Evolutionary conservation across 495 filamentous ascomycete genomes (phyloP), one percentile per base, ranked within the genome.

Genomic region (Haplographium delicatum): DNA sequence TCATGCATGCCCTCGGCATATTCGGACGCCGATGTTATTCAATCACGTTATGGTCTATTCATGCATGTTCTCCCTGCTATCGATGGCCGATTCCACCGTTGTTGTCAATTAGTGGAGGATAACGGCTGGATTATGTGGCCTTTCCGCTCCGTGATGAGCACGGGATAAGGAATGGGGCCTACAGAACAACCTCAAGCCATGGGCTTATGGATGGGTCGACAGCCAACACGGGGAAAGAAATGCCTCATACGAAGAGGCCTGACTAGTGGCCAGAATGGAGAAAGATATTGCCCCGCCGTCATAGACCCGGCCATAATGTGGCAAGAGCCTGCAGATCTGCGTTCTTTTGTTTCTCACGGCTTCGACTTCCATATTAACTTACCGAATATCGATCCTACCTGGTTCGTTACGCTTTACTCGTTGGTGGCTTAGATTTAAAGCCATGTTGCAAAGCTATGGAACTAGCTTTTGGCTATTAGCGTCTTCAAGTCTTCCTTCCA

Each of bases 31-130:
- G 10, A 27, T 8, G 33, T 27, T 24, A 30, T 41, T 39, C 33
- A 44, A 52, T 59, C 60, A 62, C 59, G 49, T 62, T 62, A 59
- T 54, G 38, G 49, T 22, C 20, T 47, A 34, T 30, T n/a, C 10
- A 53, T 51, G 53, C 51, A 59, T 34, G 11, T 19, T 50, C 35
- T 44, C 33, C 39, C 19, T 50, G 43, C 18, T 47, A 35, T 27
- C 25, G 8, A 25, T 13, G 47, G 20, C 37, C 25, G 50, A n/a
- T n/a, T n/a, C 19, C 42, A 39, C 30, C 24, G 37, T 50, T 34
- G n/a, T 10, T 24, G 9, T 13, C 15, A 10, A 24, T 54, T 20
- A 62, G n/a, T 55, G 60, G 59, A 51, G 27, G 41, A 47, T 35
- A 19, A 44, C 43, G 43, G 44, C 16, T n/a, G 16, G 18, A 15